phyloP scores from a whole-genome alignment of 768 basidiomycete species.

The Sarcodon aspratus region DNA sequence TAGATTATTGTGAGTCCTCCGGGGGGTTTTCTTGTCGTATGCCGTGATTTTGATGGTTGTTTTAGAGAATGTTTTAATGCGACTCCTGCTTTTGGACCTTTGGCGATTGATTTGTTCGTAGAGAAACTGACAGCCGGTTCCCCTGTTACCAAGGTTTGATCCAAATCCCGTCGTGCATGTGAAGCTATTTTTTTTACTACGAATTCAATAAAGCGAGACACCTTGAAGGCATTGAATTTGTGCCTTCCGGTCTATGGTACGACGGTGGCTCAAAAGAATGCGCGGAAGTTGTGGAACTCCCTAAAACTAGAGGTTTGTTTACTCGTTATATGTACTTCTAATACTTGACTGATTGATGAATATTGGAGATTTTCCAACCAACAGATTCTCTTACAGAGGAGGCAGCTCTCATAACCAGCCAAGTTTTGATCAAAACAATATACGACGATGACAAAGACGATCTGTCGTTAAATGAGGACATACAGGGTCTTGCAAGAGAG shows the following conservation, averaged over 20 bases:
- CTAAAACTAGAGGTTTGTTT: conserved; percentile 73
- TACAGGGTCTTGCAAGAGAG: conserved; percentile 48
- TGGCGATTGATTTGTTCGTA: conserved; percentile 80
- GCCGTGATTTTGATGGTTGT: conserved; percentile 1
- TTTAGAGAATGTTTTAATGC: conserved; percentile 62
- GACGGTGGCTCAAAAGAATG: conserved; percentile 43
- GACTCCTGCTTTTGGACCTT: conserved; percentile 69
- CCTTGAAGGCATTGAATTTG: conserved; percentile 61
- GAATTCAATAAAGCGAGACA: conserved; percentile 53
- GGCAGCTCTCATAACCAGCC: conserved; percentile 60
- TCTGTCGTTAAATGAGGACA: background rate
- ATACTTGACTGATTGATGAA: background rate
- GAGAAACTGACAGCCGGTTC: conserved; percentile 86
- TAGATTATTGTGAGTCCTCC: conserved; percentile 44
- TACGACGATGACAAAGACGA: conserved; percentile 33
- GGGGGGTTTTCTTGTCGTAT: background rate
- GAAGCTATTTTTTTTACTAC: background rate
- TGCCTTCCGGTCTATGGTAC: conserved; percentile 85
- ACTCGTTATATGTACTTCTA: background rate
- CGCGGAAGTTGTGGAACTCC: conserved; percentile 79
- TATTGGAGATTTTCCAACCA: conserved; percentile 79
- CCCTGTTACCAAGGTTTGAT: conserved; percentile 65
- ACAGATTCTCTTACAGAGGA: conserved; percentile 67
- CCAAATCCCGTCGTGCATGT: background rate
- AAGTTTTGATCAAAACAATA: conserved; percentile 65